Base-by-base conservation (phyloP, 306 rosid species). In the Quercus engelmannii region DNA sequence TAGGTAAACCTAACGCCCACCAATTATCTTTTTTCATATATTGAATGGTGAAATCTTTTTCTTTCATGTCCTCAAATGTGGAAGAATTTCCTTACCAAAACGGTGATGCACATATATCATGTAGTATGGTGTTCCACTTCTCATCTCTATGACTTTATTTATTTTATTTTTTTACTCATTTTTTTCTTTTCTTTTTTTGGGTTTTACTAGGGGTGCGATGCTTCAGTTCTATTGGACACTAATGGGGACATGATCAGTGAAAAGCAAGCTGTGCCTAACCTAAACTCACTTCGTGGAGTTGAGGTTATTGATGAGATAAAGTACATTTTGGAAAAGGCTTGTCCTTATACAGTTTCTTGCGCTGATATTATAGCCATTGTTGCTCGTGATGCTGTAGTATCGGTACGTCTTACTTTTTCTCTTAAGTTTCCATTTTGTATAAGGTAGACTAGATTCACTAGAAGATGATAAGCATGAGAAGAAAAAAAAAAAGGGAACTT, bases 381-480 rank as follows among this genome's bases (percentile, higher is more conserved):
- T 79, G 99, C 99, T 63, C 99, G 97, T 26, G 99, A 94, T 73
- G 84, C 97, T 1, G 97, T 92, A 70, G 82, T 76, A 55, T 71
- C 82, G 79, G 97, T 94, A 88, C 28, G 2, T n/a, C 4, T 8
- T 41, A 63, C 23, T 3, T 5, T 28, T 17, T 75, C 41, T 19
- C 54, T 57, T 1, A 19, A 2, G 23, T 38, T 31, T 7, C 52
- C 11, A 13, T 19, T 20, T 3, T 21, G 54, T 12, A 12, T 49
- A 49, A 49, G 54, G 54, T 49, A 49, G 54, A 49, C 54, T 49
- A 49, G 54, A 41, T 41, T 41, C 12, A 41, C 46, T 8, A 41
- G 15, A 49, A 49, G 54, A 49, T 12, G 1, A 49, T 3, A 49
- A 49, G 54, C 17, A 12, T 13, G 4, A 49, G 15, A 49, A 49